Evolutionary conservation across 257 asterid species (phyloP).

Genomic region (Forsythia suspensa): DNA sequence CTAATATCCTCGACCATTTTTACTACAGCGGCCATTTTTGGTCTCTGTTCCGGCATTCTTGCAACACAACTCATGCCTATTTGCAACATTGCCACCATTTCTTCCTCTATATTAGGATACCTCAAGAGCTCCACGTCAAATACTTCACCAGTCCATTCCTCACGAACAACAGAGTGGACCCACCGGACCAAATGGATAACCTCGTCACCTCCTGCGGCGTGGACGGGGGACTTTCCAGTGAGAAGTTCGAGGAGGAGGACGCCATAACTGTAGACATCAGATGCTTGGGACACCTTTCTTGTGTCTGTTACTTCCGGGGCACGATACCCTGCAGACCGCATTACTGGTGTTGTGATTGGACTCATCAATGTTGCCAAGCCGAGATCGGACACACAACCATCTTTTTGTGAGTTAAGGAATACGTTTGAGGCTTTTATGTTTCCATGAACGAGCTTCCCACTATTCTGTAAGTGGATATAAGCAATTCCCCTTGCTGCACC

Average conservation of each 20-base stretch:
- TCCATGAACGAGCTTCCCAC: conserved; percentile 19
- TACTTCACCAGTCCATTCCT: conserved; percentile 26
- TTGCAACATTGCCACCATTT: conserved; percentile 25
- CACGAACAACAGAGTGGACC: conserved; percentile 27
- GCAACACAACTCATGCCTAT: conserved; percentile 24
- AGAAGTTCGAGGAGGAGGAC: conserved; percentile 24
- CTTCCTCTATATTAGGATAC: conserved; percentile 23
- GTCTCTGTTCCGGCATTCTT: conserved; percentile 20
- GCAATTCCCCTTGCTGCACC: conserved; percentile 20
- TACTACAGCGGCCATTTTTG: conserved; percentile 18
- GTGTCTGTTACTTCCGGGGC: conserved; percentile 21
- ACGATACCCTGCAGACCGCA: conserved; percentile 14
- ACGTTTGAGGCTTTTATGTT: conserved; percentile 20
- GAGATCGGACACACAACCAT: conserved; percentile 18
- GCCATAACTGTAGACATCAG: conserved; percentile 22
- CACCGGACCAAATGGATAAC: conserved; percentile 21
- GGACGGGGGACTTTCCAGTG: conserved; percentile 19
- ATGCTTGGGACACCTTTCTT: conserved; percentile 13
- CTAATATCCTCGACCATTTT: conserved; percentile 23
- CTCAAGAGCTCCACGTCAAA: conserved; percentile 24
- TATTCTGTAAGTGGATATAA: conserved; percentile 14
- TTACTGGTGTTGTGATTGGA: conserved; percentile 7
- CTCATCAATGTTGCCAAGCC: conserved; percentile 21
- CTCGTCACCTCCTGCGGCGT: conserved; percentile 5
- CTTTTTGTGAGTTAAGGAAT: conserved; percentile 14